phyloP scores from a whole-genome alignment of 371 early-diverging fungal species.

The Mucor sp. region DNA sequence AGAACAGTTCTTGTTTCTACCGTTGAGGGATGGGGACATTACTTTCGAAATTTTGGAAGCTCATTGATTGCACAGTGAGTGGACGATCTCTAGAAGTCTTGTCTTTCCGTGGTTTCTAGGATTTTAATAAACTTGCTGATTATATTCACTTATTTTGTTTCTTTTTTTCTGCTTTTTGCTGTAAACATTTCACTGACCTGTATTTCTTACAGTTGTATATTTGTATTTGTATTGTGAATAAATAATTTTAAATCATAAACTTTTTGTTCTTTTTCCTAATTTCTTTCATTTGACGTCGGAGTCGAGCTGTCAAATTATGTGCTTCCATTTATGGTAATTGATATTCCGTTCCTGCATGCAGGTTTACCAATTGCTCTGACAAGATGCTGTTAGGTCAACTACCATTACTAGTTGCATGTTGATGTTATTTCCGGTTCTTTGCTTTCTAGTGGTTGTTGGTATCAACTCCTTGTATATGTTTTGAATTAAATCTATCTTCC shows the following conservation, averaged over 20 bases:
- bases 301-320: neutral
- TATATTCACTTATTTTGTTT: slow-evolving; percentile 15
- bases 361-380: no score
- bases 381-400: no score
- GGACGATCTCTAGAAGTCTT: slow-evolving; percentile 11
- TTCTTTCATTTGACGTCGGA: neutral
- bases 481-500: no score
- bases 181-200: neutral
- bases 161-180: neutral
- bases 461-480: no score
- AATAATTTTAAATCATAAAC: neutral
- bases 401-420: no score
- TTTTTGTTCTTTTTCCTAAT: neutral
- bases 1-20: slow-evolving; percentile 18
- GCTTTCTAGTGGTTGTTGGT: no score
- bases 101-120: slow-evolving; percentile 48
- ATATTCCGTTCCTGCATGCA: neutral
- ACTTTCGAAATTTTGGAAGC: neutral
- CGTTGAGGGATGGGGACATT: slow-evolving; percentile 33
- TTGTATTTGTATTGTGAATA: neutral
- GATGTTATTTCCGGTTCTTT: no score
- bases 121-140: slow-evolving; percentile 45
- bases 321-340: neutral
- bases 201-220: neutral
- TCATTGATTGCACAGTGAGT: slow-evolving; percentile 9